A percentile compares a stretch with the other conserved stretches of the same genome.
Evolutionary conservation across 345 rosid species (phyloP).

Genomic region (Orychophragmus violaceus): DNA sequence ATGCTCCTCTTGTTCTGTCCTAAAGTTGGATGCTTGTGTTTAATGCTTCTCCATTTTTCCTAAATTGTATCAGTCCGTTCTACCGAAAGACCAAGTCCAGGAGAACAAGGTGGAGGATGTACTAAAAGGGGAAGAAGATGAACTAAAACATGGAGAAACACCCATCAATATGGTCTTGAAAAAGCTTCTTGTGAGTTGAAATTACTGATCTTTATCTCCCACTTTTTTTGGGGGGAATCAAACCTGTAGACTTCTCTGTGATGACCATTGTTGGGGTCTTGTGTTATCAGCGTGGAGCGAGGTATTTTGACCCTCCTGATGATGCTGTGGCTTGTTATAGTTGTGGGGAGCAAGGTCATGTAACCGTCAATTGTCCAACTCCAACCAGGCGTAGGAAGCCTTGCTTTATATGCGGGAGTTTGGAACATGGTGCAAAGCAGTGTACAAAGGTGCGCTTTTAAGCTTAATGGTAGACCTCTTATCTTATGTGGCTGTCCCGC

Average conservation of each 20-base stretch:
- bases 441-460: slow-evolving; percentile 68
- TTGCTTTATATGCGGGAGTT: slow-evolving; percentile 85
- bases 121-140: slow-evolving; percentile 30
- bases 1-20: too few relatives aligned
- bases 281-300: slow-evolving; percentile 70
- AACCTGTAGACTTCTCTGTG: neutral
- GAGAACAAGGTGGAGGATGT: too few relatives aligned
- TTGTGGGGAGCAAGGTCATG: slow-evolving; percentile 91
- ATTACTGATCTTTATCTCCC: neutral
- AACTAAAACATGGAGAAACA: slow-evolving; percentile 15
- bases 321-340: slow-evolving; percentile 56
- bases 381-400: slow-evolving; percentile 51
- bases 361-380: slow-evolving; percentile 64
- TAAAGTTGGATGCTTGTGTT: slow-evolving; percentile 5
- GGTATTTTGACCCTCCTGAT: slow-evolving; percentile 87
- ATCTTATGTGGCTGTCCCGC: neutral
- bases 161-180: slow-evolving; percentile 54
- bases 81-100: slow-evolving; percentile 32
- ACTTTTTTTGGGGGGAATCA: neutral
- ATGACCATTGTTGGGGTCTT: slow-evolving; percentile 9
- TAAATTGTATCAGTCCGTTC: slow-evolving; percentile 30
- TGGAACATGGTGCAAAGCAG: slow-evolving; percentile 69
- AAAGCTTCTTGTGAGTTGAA: slow-evolving; percentile 95
- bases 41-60: neutral
- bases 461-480: neutral